Evolutionary conservation across 805 yeast species (phyloP).

Genomic region (Ogataea neopini): DNA sequence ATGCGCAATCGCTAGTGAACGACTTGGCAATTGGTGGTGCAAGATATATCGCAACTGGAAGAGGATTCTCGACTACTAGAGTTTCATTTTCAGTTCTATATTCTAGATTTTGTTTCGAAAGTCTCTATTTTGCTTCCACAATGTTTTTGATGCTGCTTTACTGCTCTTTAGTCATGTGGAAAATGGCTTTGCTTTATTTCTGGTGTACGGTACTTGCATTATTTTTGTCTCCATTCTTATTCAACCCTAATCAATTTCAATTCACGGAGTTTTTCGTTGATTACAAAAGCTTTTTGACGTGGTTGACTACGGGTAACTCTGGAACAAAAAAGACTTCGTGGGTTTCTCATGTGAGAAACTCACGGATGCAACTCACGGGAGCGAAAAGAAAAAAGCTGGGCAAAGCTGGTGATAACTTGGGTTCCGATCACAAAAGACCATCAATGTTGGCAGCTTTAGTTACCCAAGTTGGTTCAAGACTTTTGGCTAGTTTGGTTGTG

Average conservation of each 20-base stretch:
- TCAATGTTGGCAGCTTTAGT: conserved; percentile 45
- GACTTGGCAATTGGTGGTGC: conserved; percentile 81
- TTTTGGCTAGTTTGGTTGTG: conserved; percentile 37
- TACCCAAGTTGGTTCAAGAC: conserved; percentile 42
- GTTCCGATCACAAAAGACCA: conserved; percentile 50
- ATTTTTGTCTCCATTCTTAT: conserved; percentile 69
- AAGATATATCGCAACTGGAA: conserved; percentile 76
- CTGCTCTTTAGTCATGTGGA: conserved; percentile 65
- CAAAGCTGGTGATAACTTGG: conserved; percentile 40
- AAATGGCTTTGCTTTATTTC: conserved; percentile 58
- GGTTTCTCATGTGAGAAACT: conserved; percentile 50
- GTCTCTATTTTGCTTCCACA: conserved; percentile 63
- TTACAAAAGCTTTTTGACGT: conserved; percentile 53
- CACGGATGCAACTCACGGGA: conserved; percentile 58
- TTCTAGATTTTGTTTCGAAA: conserved; percentile 67
- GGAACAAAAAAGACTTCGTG: conserved; percentile 37
- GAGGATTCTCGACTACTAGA: conserved; percentile 79
- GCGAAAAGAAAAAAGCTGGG: conserved; percentile 47
- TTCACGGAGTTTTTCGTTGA: conserved; percentile 71
- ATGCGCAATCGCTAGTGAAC: conserved; percentile 66
- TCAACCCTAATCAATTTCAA: conserved; percentile 76
- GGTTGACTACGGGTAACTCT: conserved; percentile 56
- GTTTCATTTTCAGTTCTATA: conserved; percentile 64
- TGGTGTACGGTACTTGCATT: conserved; percentile 71
- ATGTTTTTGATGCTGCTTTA: conserved; percentile 54